Percentiles rank a stretch among this genome's conserved stretches.
Conservation (phyloP, 164 flowering plant genomes). For the Magnolia sinica region DNA sequence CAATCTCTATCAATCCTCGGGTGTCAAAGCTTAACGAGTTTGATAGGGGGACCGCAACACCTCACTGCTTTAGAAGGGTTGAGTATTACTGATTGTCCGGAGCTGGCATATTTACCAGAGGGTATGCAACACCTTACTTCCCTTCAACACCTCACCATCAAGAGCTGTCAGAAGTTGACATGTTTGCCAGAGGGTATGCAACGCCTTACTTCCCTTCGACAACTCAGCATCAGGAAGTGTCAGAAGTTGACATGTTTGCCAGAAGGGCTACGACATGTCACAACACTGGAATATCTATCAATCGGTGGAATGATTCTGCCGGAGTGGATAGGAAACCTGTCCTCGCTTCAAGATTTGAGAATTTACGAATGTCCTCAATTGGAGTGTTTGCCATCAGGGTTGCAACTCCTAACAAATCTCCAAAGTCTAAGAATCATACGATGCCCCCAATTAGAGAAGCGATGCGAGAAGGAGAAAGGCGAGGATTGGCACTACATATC, state of each 20-base stretch:
- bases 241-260: background rate
- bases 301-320: background rate
- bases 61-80: background rate
- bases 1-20: rapidly evolving
- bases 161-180: background rate
- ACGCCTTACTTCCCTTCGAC: background rate
- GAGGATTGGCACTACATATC: too few species aligned
- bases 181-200: background rate
- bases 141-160: background rate
- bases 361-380: background rate
- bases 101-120: too few species aligned
- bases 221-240: background rate
- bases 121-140: too few species aligned
- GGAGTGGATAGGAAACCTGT: too few species aligned
- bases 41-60: background rate
- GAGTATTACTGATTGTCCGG: too few species aligned
- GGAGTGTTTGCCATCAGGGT: background rate
- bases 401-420: background rate
- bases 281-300: background rate
- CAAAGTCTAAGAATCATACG: too few species aligned
- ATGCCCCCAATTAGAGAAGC: too few species aligned
- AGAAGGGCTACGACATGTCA: background rate
- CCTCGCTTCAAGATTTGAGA: background rate
- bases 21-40: too few species aligned
- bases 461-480: too few species aligned